Evolutionary conservation across 768 basidiomycete genomes (phyloP), one percentile per base, ranked within the genome.

Genomic region (Agrocybe pediades): DNA sequence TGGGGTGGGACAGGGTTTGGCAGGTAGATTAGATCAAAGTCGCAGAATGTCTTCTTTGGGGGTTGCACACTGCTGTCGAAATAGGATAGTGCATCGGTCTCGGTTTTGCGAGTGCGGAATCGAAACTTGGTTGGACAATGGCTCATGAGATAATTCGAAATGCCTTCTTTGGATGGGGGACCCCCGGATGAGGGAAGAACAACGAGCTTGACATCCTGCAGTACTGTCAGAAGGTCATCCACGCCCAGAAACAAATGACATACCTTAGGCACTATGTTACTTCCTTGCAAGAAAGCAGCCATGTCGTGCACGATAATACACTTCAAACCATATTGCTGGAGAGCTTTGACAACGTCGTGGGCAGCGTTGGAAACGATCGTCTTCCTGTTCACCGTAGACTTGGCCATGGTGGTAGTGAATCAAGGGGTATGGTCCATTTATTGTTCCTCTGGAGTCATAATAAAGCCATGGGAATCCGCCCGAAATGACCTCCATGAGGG

Each of bases 321-420:
- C 3, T 24, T 45, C 33, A 59, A 45, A n/a, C 50, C 51, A 13
- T 45, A 30, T 17, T 42, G 50, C 41, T 52, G 43, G 19, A 62
- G 56, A 6, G 45, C 45, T 15, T 50, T 45, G 33, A 62, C 56
- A 19, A 57, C 29, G 36, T 54, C 46, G 44, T 44, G 61, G 23
- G 61, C 58, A 13, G 54, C 61, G 43, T 62, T 62, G 40, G 47
- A 55, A 19, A 61, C 56, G 39, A 62, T 46, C 42, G 57, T 56
- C 42, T 57, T 56, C 19, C 61, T 54, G 26, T 51, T 49, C 41
- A 47, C 53, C 17, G 51, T 54, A 16, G 55, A 60, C 42, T 57
- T 50, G 48, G 44, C 44, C 49, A 51, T 59, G 51, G 57, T 52
- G 57, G 56, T 51, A 40, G 23, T 45, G 57, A 46, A 27, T 15